Evolutionary conservation across 169 alveolate genomes (phyloP).

Genomic region (Besnoitia besnoiti): DNA sequence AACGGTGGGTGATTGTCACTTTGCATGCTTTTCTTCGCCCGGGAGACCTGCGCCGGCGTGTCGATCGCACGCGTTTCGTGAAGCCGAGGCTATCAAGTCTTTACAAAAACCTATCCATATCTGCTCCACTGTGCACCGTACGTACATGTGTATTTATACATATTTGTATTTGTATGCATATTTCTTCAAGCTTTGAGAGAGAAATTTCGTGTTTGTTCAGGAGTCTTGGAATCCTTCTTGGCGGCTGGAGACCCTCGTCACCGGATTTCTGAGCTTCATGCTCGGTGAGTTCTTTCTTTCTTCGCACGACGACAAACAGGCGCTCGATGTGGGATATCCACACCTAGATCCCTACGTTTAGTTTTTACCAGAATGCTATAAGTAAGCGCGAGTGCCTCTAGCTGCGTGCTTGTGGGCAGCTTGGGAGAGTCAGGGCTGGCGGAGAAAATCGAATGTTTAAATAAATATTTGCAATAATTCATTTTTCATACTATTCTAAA

Average conservation of each 20-base stretch:
- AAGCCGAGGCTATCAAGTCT: too few relatives aligned
- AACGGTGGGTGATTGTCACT: not conserved
- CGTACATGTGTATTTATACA: not conserved
- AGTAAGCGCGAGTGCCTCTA: too few relatives aligned
- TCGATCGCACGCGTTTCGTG: too few relatives aligned
- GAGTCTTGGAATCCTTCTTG: conserved; percentile 78
- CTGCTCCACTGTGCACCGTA: not conserved
- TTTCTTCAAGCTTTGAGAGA: not conserved
- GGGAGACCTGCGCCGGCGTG: not conserved
- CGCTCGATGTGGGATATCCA: not conserved
- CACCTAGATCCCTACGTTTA: not conserved
- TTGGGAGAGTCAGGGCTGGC: too few relatives aligned
- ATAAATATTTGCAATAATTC: too few relatives aligned
- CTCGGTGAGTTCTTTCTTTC: conserved; percentile 19
- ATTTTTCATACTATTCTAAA: too few relatives aligned
- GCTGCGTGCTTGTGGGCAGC: too few relatives aligned
- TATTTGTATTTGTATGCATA: not conserved
- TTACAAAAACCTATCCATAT: not conserved
- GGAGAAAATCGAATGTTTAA: too few relatives aligned
- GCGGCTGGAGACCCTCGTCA: conserved; percentile 63
- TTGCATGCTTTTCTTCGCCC: not conserved
- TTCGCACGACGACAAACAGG: not conserved
- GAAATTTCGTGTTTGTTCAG: not conserved
- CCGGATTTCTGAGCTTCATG: conserved; percentile 50
- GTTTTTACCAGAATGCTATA: too few relatives aligned